Conservation (phyloP, 2,329 filamentous ascomycete genomes). For the Domatiomyces globalis region DNA sequence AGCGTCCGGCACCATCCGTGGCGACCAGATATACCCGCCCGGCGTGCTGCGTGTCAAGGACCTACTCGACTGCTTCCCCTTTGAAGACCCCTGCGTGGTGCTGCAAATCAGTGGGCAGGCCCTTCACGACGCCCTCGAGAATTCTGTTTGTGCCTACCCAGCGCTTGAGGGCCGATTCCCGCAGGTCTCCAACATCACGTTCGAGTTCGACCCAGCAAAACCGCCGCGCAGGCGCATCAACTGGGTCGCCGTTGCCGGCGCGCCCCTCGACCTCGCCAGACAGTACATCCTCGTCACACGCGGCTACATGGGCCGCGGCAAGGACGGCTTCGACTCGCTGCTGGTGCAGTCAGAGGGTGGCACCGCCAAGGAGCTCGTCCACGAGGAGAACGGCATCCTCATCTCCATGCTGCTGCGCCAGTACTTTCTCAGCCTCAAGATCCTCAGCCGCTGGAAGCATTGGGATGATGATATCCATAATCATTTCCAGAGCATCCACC, state of each 20-base stretch:
- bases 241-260: conserved; percentile 46
- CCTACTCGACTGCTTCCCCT: conserved; percentile 79
- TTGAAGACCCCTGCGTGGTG: conserved; percentile 78
- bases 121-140: conserved; percentile 69
- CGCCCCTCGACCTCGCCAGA: conserved; percentile 46
- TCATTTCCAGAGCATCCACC: conserved; percentile 55
- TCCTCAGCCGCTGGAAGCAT: conserved; percentile 64
- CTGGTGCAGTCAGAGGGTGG: conserved; percentile 66
- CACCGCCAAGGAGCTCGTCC: conserved; percentile 60
- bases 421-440: conserved; percentile 77
- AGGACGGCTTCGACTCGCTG: conserved; percentile 68
- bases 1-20: conserved; percentile 72
- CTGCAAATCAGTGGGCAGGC: conserved; percentile 57
- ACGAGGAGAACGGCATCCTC: conserved; percentile 74
- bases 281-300: conserved; percentile 64
- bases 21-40: conserved; percentile 76
- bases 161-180: conserved; percentile 74
- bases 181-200: conserved; percentile 71
- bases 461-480: conserved; percentile 48
- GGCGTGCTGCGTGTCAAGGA: conserved; percentile 66
- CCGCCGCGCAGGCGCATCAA: conserved; percentile 49
- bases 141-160: conserved; percentile 65
- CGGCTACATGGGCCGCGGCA: conserved; percentile 79
- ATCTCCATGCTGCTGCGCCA: conserved; percentile 77
- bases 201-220: conserved; percentile 53